phyloP scores from a whole-genome alignment of 768 basidiomycete species.

The Mycena filopes region DNA sequence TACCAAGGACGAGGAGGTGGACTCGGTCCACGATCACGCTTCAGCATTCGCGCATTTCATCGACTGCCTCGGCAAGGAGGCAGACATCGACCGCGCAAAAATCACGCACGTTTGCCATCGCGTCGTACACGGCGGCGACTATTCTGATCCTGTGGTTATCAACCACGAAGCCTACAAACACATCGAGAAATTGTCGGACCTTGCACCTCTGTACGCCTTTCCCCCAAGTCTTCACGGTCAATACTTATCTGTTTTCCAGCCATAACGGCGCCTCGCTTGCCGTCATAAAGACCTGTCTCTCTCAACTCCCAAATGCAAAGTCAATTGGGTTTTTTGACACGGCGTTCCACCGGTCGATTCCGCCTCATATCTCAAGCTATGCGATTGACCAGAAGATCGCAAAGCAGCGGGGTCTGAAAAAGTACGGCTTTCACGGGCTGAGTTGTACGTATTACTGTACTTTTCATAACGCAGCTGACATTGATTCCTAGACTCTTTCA shows the following conservation, averaged over 20 bases:
- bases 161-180: constrained; percentile 75
- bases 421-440: constrained; percentile 93
- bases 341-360: constrained; percentile 83
- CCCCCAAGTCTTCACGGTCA: background rate
- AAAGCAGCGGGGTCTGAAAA: constrained; percentile 74
- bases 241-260: constrained; percentile 40
- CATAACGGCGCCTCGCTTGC: constrained; percentile 67
- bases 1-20: constrained; percentile 49
- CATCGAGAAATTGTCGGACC: constrained; percentile 77
- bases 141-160: constrained; percentile 75
- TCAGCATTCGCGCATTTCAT: constrained; percentile 74
- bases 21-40: constrained; percentile 64
- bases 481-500: constrained; percentile 64
- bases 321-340: constrained; percentile 93
- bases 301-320: constrained; percentile 69
- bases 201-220: constrained; percentile 74
- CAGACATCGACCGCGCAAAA: constrained; percentile 51
- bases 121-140: constrained; percentile 90
- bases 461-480: background rate
- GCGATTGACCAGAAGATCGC: constrained; percentile 76
- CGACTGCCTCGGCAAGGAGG: constrained; percentile 52
- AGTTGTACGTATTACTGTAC: constrained; percentile 60
- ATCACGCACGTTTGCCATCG: constrained; percentile 76
- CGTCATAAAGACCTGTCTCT: constrained; percentile 69
- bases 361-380: constrained; percentile 80